A percentile compares a stretch with the other conserved stretches of the same genome.
These are phyloP conservation scores for Lichtheimia ornata DNA, from an alignment of 371 early-diverging fungal genomes.

Conservation along the genomic window DNA sequence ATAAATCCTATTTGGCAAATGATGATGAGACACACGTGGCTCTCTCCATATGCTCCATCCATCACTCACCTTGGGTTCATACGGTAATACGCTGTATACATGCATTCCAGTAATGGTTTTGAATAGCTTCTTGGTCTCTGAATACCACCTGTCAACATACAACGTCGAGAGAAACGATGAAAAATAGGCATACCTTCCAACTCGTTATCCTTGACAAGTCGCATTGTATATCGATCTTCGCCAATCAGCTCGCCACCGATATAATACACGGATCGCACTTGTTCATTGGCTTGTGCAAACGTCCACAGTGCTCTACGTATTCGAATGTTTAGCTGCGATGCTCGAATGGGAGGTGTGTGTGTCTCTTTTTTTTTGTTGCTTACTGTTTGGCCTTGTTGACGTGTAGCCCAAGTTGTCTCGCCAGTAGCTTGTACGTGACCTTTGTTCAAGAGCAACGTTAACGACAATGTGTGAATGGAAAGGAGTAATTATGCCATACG, in stretches of 20 bases:
- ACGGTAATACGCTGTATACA: conserved; percentile 16
- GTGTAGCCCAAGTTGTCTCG: conserved; percentile 11
- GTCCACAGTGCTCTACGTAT: conserved; percentile 11
- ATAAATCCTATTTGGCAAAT: conserved; percentile 12
- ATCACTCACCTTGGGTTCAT: conserved; percentile 12
- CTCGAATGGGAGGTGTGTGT: too few species aligned
- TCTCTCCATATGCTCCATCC: too few species aligned
- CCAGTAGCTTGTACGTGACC: conserved; percentile 15
- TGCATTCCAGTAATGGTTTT: conserved; percentile 15
- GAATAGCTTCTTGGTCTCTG: conserved; percentile 15
- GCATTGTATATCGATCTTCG: conserved; percentile 2
- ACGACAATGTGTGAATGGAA: neutral
- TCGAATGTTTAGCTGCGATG: too few species aligned
- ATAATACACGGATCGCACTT: conserved; percentile 13
- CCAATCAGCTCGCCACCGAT: conserved; percentile 6
- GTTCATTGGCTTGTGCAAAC: conserved; percentile 1
- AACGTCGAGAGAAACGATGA: too few species aligned
- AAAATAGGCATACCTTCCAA: conserved; percentile 12
- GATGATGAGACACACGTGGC: neutral
- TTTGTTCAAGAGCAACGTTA: neutral
- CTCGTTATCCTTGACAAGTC: conserved; percentile 10
- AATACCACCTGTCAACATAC: neutral
- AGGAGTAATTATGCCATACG: conserved; percentile 1
- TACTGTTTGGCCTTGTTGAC: conserved; percentile 23
- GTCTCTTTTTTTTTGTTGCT: too few species aligned